Evolutionary conservation across 306 rosid species (phyloP).

Genomic region (Acacia confusa): DNA sequence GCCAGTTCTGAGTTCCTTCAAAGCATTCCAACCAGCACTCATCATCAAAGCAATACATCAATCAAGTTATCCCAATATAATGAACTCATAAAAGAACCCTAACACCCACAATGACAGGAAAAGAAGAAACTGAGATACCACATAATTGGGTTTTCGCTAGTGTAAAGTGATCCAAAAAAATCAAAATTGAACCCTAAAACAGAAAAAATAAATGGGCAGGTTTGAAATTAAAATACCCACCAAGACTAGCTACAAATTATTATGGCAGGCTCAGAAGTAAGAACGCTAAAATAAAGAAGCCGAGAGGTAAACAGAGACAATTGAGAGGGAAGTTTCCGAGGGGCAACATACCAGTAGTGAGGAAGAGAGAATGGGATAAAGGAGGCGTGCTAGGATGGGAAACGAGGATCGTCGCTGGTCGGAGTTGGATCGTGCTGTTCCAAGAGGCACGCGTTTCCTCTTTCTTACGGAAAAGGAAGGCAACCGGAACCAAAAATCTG

Average conservation of each 20-base stretch:
- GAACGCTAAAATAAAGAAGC: background rate
- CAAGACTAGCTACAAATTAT: background rate
- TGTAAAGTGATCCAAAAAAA: slow-evolving; percentile 17
- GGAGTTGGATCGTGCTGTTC: slow-evolving; percentile 25
- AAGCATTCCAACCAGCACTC: slow-evolving; percentile 4
- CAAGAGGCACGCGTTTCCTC: background rate
- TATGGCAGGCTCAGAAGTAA: background rate
- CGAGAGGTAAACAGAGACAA: background rate
- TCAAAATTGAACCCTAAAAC: slow-evolving; percentile 8
- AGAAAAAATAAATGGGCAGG: background rate
- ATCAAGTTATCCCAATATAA: slow-evolving; percentile 13
- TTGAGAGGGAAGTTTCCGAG: background rate
- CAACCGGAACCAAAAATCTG: background rate
- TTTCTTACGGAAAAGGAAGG: slow-evolving; percentile 2
- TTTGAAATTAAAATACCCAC: slow-evolving; percentile 9
- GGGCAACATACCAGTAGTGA: background rate
- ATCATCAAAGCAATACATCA: slow-evolving; percentile 3
- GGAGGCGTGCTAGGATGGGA: slow-evolving; percentile 3
- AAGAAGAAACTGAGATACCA: slow-evolving; percentile 7
- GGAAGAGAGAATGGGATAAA: background rate
- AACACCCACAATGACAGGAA: slow-evolving; percentile 4
- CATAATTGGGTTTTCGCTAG: background rate
- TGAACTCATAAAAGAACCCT: background rate
- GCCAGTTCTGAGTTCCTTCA: slow-evolving; percentile 22
- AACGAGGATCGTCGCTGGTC: slow-evolving; percentile 8